Conservation (phyloP, 139 green algal genomes). For the Chlorella ohadii region DNA sequence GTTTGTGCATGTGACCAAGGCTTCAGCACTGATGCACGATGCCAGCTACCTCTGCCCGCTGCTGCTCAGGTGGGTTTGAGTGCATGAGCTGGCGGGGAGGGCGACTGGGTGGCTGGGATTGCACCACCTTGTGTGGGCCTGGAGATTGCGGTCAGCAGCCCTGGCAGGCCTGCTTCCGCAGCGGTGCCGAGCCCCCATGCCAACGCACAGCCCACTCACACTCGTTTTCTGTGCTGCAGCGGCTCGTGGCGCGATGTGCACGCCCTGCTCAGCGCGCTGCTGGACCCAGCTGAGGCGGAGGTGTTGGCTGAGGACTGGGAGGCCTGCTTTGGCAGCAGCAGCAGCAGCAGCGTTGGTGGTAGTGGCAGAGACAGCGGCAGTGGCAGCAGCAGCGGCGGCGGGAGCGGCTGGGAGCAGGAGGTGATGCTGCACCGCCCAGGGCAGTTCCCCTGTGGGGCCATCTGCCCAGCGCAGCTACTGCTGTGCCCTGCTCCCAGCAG, state of each 20-base stretch:
- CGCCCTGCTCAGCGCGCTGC: not conserved
- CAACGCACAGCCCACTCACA: too few species aligned
- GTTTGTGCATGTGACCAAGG: conserved; percentile 50
- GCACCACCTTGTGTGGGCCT: too few species aligned
- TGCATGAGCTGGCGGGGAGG: too few species aligned
- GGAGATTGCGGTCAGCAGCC: too few species aligned
- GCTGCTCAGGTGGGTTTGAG: conserved; percentile 43
- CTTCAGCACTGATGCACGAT: conserved; percentile 64
- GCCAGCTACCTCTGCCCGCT: conserved; percentile 74
- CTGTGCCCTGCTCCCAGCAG: conserved; percentile 20
- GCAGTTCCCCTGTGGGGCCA: conserved; percentile 25
- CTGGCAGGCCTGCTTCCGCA: too few species aligned
- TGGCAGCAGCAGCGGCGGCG: not conserved
- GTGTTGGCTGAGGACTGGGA: not conserved
- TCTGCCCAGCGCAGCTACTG: conserved; percentile 43
- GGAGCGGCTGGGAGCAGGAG: conserved; percentile 31
- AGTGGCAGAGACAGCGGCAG: too few species aligned
- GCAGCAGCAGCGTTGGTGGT: too few species aligned
- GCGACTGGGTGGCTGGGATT: not conserved
- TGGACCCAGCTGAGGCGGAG: not conserved
- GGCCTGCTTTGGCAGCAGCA: not conserved
- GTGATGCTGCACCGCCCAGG: conserved; percentile 45
- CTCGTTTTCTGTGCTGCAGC: not conserved
- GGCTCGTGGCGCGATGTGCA: not conserved
- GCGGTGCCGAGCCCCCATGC: too few species aligned